Evolutionary conservation across 805 yeast species (phyloP).

Genomic region (Pichia kluyveri): DNA sequence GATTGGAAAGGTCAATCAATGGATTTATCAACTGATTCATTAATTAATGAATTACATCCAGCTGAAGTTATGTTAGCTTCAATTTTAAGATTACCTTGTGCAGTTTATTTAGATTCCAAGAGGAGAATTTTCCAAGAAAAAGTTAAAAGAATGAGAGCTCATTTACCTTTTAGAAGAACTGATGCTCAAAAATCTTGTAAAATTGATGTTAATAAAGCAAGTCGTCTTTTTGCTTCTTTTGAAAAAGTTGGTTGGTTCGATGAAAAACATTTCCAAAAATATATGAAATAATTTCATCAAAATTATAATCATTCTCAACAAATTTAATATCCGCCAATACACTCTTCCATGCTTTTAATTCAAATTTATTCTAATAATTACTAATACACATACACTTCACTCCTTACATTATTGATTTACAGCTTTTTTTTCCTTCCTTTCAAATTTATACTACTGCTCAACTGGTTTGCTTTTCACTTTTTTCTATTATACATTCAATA

Average conservation of each 20-base stretch:
- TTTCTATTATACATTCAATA: not conserved
- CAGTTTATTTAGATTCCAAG: conserved; percentile 70
- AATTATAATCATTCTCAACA: no score
- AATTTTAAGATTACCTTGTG: conserved; percentile 80
- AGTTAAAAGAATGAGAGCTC: conserved; percentile 60
- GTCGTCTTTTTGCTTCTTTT: conserved; percentile 81
- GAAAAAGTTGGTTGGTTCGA: conserved; percentile 90
- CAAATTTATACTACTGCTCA: no score
- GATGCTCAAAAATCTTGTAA: conserved; percentile 98
- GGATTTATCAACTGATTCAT: conserved; percentile 77
- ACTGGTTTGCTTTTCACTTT: not conserved
- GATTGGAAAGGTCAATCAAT: conserved; percentile 99
- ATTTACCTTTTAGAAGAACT: conserved; percentile 84
- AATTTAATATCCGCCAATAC: no score
- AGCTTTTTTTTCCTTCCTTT: not conserved
- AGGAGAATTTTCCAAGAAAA: conserved; percentile 84
- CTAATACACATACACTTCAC: no score
- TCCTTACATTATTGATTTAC: no score
- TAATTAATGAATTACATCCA: conserved; percentile 68
- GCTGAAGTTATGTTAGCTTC: conserved; percentile 85
- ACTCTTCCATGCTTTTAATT: no score
- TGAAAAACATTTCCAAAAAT: conserved; percentile 56
- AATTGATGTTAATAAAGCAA: conserved; percentile 94
- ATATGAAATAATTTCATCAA: conserved; percentile 16
- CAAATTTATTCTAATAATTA: no score